Percentiles rank a stretch among this genome's conserved stretches.
These are phyloP conservation scores for Alternaria novae-zelandiae DNA, from an alignment of 2,329 filamentous ascomycete species.

Conservation along the genomic window DNA sequence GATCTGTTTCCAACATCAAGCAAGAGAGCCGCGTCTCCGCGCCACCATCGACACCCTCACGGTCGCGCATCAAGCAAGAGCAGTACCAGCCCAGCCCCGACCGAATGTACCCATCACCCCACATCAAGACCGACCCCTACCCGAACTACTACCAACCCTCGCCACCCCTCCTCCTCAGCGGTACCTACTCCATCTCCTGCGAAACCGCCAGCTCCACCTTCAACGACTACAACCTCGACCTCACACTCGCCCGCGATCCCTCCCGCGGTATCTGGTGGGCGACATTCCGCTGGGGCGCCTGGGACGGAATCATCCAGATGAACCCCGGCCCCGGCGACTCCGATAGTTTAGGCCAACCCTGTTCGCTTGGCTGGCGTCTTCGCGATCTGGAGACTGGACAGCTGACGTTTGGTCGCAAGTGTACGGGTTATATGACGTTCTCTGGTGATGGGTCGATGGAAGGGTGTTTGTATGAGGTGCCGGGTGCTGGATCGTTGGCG, in stretches of 20 bases:
- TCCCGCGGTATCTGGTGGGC: constrained; percentile 54
- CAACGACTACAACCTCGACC: constrained; percentile 45
- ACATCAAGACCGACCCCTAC: constrained; percentile 8
- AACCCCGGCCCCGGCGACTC: constrained; percentile 22
- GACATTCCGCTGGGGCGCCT: constrained; percentile 52
- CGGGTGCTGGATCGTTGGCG: constrained; percentile 28
- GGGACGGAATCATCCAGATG: constrained; percentile 54
- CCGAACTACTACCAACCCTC: neutral
- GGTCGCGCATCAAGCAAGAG: constrained; percentile 13
- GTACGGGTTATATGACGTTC: constrained; percentile 44
- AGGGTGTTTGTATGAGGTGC: constrained; percentile 34
- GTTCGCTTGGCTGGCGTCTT: constrained; percentile 40
- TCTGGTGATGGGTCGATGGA: constrained; percentile 19
- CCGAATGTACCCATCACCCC: neutral
- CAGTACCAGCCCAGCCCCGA: neutral
- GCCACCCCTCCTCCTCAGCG: constrained; percentile 47
- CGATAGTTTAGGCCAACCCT: constrained; percentile 1
- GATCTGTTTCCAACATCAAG: neutral
- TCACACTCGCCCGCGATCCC: constrained; percentile 32
- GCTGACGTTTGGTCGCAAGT: constrained; percentile 41
- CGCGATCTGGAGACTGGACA: constrained; percentile 29
- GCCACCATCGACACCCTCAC: constrained; percentile 8
- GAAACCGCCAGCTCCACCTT: constrained; percentile 17
- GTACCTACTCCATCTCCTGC: constrained; percentile 52
- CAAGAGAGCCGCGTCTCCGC: neutral